Percentiles rank a stretch among this genome's conserved stretches.
Conservation (phyloP, 139 green algal species). For the Dunaliella primolecta region DNA sequence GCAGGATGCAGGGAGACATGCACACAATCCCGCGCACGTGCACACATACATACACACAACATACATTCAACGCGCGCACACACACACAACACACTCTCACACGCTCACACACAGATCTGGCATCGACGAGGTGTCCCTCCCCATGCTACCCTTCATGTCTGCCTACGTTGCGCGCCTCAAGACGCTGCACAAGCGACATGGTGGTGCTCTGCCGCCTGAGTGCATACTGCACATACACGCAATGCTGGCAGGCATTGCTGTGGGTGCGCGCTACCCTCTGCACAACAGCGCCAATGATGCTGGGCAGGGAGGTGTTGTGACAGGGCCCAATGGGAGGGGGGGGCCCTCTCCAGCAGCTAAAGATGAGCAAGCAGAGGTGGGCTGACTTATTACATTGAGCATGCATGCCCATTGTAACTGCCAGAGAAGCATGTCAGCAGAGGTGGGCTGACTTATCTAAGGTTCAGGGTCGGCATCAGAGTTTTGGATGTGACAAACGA, state of each 20-base stretch:
- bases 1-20: no score
- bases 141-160: constrained; percentile 73
- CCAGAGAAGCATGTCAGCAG: no score
- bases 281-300: background rate
- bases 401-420: no score
- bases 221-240: constrained; percentile 41
- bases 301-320: background rate
- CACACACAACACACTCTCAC: background rate
- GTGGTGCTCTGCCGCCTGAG: background rate
- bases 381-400: background rate
- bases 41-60: background rate
- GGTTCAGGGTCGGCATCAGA: no score
- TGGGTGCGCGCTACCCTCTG: constrained; percentile 44
- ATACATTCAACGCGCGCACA: background rate
- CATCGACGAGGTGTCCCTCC: constrained; percentile 62
- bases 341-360: no score
- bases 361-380: constrained; percentile 61
- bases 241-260: constrained; percentile 53
- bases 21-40: background rate
- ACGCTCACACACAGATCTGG: background rate
- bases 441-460: no score
- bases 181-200: constrained; percentile 47
- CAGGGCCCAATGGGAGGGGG: background rate
- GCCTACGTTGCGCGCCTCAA: constrained; percentile 67
- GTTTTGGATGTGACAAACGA: no score